A percentile compares a stretch with the other conserved stretches of the same genome.
These are phyloP conservation scores for Caloboletus inedulis DNA, from an alignment of 1,284 basidiomycete genomes.

Conservation along the genomic window DNA sequence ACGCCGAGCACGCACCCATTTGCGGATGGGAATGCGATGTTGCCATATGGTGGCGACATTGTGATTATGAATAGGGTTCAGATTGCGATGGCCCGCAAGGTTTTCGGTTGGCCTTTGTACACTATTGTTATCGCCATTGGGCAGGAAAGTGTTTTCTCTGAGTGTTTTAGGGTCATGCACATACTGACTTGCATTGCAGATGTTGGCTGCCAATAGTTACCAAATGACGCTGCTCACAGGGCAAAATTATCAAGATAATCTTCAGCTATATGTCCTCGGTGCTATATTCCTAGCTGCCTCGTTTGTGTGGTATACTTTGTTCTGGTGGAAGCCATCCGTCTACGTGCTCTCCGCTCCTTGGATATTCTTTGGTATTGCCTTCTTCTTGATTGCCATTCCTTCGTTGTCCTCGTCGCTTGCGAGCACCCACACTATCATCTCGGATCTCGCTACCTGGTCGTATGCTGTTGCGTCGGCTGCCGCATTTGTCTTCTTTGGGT, in stretches of 20 bases:
- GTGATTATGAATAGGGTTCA: constrained; percentile 79
- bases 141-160: constrained; percentile 49
- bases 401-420: constrained; percentile 66
- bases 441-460: constrained; percentile 81
- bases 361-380: constrained; percentile 85
- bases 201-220: constrained; percentile 89
- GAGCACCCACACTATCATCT: constrained; percentile 60
- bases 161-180: background rate
- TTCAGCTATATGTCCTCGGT: constrained; percentile 88
- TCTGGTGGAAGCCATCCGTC: constrained; percentile 83
- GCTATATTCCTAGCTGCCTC: constrained; percentile 83
- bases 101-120: constrained; percentile 86
- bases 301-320: constrained; percentile 85
- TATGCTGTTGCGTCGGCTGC: constrained; percentile 89
- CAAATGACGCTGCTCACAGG: constrained; percentile 88
- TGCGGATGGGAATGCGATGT: constrained; percentile 51
- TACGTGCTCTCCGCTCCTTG: constrained; percentile 84
- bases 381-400: constrained; percentile 86
- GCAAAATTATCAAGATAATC: constrained; percentile 74
- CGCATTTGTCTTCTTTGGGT: constrained; percentile 88
- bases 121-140: constrained; percentile 84
- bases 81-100: constrained; percentile 72
- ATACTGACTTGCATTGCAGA: constrained; percentile 38
- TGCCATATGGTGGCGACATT: constrained; percentile 53
- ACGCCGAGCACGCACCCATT: constrained; percentile 59